Percentiles rank a stretch among this genome's conserved stretches.
These are phyloP conservation scores for sunflower (Helianthus annuus) DNA, from an alignment of 129 eudicot genomes.

Conservation along the genomic window DNA sequence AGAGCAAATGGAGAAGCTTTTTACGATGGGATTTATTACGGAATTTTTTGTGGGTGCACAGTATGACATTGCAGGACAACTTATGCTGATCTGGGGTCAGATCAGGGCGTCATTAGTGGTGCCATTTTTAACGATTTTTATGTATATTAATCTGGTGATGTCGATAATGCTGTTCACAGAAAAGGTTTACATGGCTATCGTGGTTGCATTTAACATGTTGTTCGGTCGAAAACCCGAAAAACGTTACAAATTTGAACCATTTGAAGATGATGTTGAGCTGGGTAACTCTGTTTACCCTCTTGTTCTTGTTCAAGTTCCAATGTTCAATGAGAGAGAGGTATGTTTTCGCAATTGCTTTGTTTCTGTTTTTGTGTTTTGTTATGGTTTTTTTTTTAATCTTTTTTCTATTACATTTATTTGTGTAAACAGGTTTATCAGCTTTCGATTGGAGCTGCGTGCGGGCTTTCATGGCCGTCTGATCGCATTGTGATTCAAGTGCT, in stretches of 20 bases:
- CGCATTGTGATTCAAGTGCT: constrained; percentile 62
- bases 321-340: constrained; percentile 33
- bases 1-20: constrained; percentile 15
- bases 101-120: constrained; percentile 1
- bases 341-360: neutral
- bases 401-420: neutral
- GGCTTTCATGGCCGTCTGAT: constrained; percentile 61
- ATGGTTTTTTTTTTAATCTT: neutral
- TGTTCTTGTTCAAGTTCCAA: constrained; percentile 29
- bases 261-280: constrained; percentile 26
- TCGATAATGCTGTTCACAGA: constrained; percentile 30
- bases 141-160: constrained; percentile 6
- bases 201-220: constrained; percentile 23
- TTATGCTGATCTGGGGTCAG: neutral
- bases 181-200: constrained; percentile 40
- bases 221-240: constrained; percentile 26
- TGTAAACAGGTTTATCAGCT: constrained; percentile 52
- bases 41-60: constrained; percentile 45
- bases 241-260: constrained; percentile 33
- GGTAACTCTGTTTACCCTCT: constrained; percentile 26
- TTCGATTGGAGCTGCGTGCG: constrained; percentile 64
- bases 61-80: constrained; percentile 32
- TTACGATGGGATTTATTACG: constrained; percentile 6
- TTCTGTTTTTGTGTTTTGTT: neutral
- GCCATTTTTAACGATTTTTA: neutral